A percentile compares a stretch with the other conserved stretches of the same genome.
phyloP scores from a whole-genome alignment of 192 early-diverging fungal species.

The Backusella liffmaniae region DNA sequence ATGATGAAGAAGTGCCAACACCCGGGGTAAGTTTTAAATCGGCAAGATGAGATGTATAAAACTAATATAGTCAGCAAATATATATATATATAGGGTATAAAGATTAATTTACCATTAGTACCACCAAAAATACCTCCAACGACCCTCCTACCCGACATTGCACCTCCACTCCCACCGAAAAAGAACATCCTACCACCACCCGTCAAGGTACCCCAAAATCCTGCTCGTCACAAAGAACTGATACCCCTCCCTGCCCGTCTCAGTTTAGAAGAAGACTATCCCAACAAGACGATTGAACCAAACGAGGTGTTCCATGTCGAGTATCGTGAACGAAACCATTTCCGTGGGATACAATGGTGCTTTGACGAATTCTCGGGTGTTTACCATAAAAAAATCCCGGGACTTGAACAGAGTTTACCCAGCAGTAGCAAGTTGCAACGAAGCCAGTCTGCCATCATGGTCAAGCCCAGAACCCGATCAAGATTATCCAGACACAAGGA shows the following conservation, averaged over 20 bases:
- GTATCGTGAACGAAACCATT: slow-evolving; percentile 12
- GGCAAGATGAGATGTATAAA: neutral
- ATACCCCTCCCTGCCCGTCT: neutral
- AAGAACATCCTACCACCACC: neutral
- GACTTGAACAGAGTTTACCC: neutral
- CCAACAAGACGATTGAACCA: neutral
- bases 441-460: neutral
- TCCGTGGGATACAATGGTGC: slow-evolving; percentile 14
- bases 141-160: neutral
- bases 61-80: neutral
- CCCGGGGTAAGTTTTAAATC: neutral
- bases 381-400: slow-evolving; percentile 18
- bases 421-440: neutral
- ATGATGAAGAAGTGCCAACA: neutral
- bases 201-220: neutral
- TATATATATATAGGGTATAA: neutral
- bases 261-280: neutral
- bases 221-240: neutral
- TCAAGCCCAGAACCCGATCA: neutral
- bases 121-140: neutral
- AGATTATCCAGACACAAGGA: neutral
- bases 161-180: neutral
- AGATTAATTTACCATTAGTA: neutral
- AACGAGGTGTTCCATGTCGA: neutral
- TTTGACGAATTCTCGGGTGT: slow-evolving; percentile 30